A percentile compares a stretch with the other conserved stretches of the same genome.
phyloP scores from a whole-genome alignment of 768 basidiomycete species.

The Macrolepiota dolichaula region DNA sequence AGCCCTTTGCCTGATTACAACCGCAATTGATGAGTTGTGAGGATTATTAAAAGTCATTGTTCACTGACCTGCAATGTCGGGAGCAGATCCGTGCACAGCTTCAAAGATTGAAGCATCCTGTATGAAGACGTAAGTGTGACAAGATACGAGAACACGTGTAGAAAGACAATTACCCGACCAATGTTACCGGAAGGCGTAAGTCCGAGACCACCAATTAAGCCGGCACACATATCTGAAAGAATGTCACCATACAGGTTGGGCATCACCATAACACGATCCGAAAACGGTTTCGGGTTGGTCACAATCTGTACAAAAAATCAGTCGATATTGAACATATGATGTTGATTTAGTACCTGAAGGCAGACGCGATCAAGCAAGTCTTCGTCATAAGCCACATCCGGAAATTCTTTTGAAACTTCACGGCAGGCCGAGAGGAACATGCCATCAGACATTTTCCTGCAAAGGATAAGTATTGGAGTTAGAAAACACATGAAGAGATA shows the following conservation, averaged over 20 bases:
- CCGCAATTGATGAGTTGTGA: slow-evolving; percentile 5
- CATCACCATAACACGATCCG: slow-evolving; percentile 99
- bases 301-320: slow-evolving; percentile 54
- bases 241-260: slow-evolving; percentile 97
- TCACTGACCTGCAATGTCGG: slow-evolving; percentile 88
- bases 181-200: slow-evolving; percentile 98
- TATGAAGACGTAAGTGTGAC: slow-evolving; percentile 12
- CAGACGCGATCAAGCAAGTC: slow-evolving; percentile 97
- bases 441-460: slow-evolving; percentile 99
- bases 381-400: slow-evolving; percentile 91
- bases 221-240: slow-evolving; percentile 97
- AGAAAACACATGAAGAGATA: background rate
- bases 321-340: background rate
- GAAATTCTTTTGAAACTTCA: slow-evolving; percentile 93
- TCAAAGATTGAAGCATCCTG: slow-evolving; percentile 99
- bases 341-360: slow-evolving; percentile 60
- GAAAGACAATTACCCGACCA: slow-evolving; percentile 62
- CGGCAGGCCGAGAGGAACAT: slow-evolving; percentile 99
- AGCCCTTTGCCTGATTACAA: slow-evolving; percentile 68
- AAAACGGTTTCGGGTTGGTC: slow-evolving; percentile 89
- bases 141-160: background rate
- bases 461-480: slow-evolving; percentile 1
- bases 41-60: background rate
- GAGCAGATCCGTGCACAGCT: slow-evolving; percentile 98
- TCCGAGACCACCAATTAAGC: slow-evolving; percentile 96